Percentiles rank a stretch among this genome's conserved stretches.
Evolutionary conservation across 441 rosid species (phyloP).

Genomic region (Pelargonium fulgidum): DNA sequence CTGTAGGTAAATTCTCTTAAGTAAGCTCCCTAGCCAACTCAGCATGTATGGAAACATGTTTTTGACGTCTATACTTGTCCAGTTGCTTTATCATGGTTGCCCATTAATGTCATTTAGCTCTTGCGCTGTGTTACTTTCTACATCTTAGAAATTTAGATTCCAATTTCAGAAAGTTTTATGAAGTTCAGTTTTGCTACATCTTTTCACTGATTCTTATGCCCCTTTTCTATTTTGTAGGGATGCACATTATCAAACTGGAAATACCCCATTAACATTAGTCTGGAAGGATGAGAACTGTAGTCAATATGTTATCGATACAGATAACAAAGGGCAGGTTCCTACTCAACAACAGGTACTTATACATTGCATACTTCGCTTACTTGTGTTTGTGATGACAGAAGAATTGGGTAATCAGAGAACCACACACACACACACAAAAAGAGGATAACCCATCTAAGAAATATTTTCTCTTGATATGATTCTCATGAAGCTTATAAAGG

Average conservation of each 20-base stretch:
- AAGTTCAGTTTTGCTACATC: neutral
- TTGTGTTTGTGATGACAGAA: neutral
- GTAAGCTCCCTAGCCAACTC: neutral
- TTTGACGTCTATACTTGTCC: neutral
- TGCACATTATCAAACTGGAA: conserved; percentile 86
- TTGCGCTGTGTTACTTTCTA: neutral
- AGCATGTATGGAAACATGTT: neutral
- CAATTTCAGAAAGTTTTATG: neutral
- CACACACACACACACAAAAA: neutral
- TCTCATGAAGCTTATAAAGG: too few relatives aligned
- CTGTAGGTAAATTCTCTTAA: neutral
- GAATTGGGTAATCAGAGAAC: neutral
- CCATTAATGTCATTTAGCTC: too few relatives aligned
- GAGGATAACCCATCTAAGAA: neutral
- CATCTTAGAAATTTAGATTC: neutral
- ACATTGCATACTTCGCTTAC: conserved; percentile 10
- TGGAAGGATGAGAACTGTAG: conserved; percentile 97
- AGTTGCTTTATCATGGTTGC: neutral
- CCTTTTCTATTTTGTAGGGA: conserved; percentile 41
- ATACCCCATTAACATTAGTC: conserved; percentile 77
- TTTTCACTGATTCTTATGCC: neutral
- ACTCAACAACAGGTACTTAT: conserved; percentile 62
- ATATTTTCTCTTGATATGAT: neutral
- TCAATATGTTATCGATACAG: conserved; percentile 92
- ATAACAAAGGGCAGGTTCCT: conserved; percentile 70